Evolutionary conservation across 2,329 filamentous ascomycete species (phyloP), one percentile per base, ranked within the genome.

Genomic region (Hirsutella rhossiliensis): DNA sequence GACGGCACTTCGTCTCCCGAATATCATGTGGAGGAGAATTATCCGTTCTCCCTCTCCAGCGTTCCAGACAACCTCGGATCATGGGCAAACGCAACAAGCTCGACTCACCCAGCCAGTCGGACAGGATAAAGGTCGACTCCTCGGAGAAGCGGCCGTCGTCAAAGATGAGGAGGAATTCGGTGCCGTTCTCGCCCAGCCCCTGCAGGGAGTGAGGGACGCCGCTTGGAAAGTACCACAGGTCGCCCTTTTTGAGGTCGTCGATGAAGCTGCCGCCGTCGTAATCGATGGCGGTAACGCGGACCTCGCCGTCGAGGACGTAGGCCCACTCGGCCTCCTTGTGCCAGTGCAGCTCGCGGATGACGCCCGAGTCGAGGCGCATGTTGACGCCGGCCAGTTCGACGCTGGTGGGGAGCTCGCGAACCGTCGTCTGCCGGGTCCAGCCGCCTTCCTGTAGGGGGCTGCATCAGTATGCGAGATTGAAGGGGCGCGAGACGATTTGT

Each of bases 261-360:
- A 88, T 75, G 58, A 87, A 88, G 49, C 78, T 84, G 48, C 84
- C 78, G 11, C 84, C 84, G 48, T 89, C 80, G 37, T 81, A 77
- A 61, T 87, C 82, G 17, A 88, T 71, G 1, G 79, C 83, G 0
- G 82, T 86, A 42, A 88, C 75, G 43, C 84, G 77, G 18, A 84
- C 81, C 46, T 73, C 71, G 42, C 84, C 84, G 45, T 82, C 76
- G 1, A 87, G 72, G 3, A 87, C 78, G 49, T 83, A 87, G 0
- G 80, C 81, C 83, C 84, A 87, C 56, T 88, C 84, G 32, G 81
- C 82, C 58, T 86, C 80, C 53, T 84, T 85, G 67, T 88, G 84
- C 84, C 84, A 88, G 57, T 88, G 84, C 9, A 88, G 69, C 59
- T 88, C 84, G 27, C 84, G 80, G 52, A 85, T 85, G 29, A 81